Conservation (phyloP, 805 yeast species). For the Torulaspora microellipsoides region DNA sequence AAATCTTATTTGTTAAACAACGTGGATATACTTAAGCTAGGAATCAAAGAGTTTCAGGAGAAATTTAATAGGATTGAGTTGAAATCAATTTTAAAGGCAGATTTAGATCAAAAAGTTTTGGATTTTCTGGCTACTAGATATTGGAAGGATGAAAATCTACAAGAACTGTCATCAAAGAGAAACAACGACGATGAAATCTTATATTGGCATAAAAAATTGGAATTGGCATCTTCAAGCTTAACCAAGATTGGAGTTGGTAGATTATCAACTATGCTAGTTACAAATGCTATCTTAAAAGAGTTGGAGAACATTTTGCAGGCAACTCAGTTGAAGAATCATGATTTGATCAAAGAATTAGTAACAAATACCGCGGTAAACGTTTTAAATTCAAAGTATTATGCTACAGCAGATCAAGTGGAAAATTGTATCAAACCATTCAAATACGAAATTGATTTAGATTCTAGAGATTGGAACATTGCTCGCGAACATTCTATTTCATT, state of each 20-base stretch:
- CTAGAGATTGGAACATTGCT: conserved; percentile 84
- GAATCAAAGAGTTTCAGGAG: conserved; percentile 81
- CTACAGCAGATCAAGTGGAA: conserved; percentile 98
- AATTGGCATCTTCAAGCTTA: conserved; percentile 72
- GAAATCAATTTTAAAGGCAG: conserved; percentile 70
- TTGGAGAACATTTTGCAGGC: conserved; percentile 65
- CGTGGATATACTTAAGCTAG: conserved; percentile 77
- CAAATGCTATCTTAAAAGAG: conserved; percentile 74
- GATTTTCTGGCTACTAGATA: conserved; percentile 85
- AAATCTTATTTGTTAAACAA: conserved; percentile 91
- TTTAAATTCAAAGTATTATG: conserved; percentile 68
- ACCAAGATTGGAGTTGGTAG: conserved; percentile 95
- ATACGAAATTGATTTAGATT: conserved; percentile 94
- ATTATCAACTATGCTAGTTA: conserved; percentile 73
- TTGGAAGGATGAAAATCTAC: conserved; percentile 65
- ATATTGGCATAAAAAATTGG: conserved; percentile 86
- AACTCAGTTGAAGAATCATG: conserved; percentile 78
- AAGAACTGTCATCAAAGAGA: conserved; percentile 50
- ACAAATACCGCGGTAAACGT: conserved; percentile 81
- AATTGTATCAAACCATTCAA: conserved; percentile 97
- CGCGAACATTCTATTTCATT: conserved; percentile 71
- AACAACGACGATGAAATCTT: conserved; percentile 49
- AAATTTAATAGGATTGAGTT: conserved; percentile 80
- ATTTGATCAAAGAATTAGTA: conserved; percentile 77
- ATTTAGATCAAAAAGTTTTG: conserved; percentile 82